Conservation (phyloP, 129 eudicot species). For the Flaveria trinervia region DNA sequence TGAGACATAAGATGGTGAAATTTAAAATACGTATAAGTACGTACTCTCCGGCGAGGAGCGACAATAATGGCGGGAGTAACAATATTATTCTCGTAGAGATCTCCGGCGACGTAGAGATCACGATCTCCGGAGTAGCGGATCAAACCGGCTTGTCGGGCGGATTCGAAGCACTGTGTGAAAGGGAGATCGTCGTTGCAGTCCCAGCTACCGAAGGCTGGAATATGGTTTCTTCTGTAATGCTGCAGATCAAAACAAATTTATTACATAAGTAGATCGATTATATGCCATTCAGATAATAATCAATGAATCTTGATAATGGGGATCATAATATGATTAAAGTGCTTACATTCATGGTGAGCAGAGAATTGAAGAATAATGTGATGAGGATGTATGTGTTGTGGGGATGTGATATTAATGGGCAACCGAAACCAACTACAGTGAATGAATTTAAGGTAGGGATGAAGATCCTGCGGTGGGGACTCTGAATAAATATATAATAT, state of each 20-base stretch:
- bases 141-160: conserved; percentile 62
- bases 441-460: background rate
- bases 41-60: conserved; percentile 72
- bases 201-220: conserved; percentile 93
- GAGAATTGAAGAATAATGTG: background rate
- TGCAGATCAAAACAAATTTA: background rate
- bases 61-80: conserved; percentile 87
- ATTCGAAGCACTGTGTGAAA: conserved; percentile 83
- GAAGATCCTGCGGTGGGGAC: conserved; percentile 30
- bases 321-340: background rate
- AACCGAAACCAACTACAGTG: background rate
- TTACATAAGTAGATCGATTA: background rate
- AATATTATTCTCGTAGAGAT: conserved; percentile 65
- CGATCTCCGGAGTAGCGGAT: conserved; percentile 62
- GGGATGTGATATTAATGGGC: conserved; percentile 15
- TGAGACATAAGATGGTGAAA: no score
- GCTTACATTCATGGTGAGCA: conserved; percentile 25
- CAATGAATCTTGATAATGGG: background rate
- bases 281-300: background rate
- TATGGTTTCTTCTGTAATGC: conserved; percentile 56
- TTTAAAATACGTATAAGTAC: no score
- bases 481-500: background rate
- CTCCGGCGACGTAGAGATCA: conserved; percentile 92
- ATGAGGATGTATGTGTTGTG: conserved; percentile 16
- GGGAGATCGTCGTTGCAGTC: conserved; percentile 66